phyloP scores from a whole-genome alignment of 2,329 filamentous ascomycete genomes.

The Fusarium acutatum region DNA sequence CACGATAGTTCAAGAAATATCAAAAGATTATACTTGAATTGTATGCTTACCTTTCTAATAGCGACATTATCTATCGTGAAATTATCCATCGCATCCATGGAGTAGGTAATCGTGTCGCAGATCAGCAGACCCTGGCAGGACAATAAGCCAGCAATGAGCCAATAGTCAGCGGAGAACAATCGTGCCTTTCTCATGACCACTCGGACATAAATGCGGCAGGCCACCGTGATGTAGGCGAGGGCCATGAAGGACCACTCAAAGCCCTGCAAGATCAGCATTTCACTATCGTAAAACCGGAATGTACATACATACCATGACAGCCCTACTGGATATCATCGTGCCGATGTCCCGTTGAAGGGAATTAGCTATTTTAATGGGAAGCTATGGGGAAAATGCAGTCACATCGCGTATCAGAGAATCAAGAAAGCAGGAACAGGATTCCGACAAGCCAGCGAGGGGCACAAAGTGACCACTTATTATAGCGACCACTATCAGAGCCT shows the following conservation, averaged over 20 bases:
- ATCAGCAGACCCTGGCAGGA: neutral
- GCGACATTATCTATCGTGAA: neutral
- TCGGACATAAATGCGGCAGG: neutral
- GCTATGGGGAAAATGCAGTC: too few relatives aligned
- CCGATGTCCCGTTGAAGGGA: neutral
- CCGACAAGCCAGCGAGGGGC: neutral
- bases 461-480: neutral
- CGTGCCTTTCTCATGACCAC: neutral
- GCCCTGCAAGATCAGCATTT: neutral
- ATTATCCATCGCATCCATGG: slow-evolving; percentile 1
- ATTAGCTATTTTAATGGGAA: too few relatives aligned
- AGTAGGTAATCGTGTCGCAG: neutral
- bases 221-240: neutral
- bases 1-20: too few relatives aligned
- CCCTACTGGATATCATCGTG: slow-evolving; percentile 3
- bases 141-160: neutral
- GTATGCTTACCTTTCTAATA: neutral
- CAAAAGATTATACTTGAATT: neutral
- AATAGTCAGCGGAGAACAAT: neutral
- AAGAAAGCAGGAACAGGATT: neutral
- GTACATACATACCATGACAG: neutral
- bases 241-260: slow-evolving; percentile 1
- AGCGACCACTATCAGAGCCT: neutral
- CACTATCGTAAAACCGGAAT: fast-evolving
- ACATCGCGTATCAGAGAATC: neutral